Evolutionary conservation across 345 rosid genomes (phyloP).

Genomic region (Microthlaspi erraticum): DNA sequence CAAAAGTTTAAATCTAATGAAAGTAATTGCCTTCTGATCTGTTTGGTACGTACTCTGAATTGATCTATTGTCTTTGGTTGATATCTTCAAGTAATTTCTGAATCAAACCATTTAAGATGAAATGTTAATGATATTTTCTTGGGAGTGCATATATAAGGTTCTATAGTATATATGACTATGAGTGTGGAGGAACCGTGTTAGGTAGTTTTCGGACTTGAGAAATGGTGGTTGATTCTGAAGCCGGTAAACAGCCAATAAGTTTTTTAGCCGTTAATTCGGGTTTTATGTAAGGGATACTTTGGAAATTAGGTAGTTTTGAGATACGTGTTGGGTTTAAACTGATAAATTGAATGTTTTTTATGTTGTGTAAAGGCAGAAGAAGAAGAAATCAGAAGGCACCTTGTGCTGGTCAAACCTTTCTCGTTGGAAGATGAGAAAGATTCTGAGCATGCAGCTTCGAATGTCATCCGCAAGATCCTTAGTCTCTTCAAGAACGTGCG

Average conservation of each 20-base stretch:
- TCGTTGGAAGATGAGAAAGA: conserved; percentile 53
- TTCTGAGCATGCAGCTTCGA: conserved; percentile 51
- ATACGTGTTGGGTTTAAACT: neutral
- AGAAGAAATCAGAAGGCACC: conserved; percentile 26
- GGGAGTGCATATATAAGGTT: neutral
- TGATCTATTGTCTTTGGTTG: neutral
- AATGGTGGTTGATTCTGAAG: neutral
- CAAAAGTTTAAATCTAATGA: neutral
- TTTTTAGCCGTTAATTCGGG: neutral
- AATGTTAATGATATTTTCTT: neutral
- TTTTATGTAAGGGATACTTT: too few species aligned
- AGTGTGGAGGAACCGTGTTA: neutral
- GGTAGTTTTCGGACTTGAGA: neutral
- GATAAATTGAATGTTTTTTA: neutral
- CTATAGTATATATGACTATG: neutral
- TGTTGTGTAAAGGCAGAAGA: conserved; percentile 30
- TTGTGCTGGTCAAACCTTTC: conserved; percentile 55
- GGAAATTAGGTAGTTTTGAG: too few species aligned
- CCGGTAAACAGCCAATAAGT: neutral
- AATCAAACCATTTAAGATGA: neutral
- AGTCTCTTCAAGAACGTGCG: conserved; percentile 59
- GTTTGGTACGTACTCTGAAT: conserved; percentile 2
- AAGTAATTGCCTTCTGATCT: neutral
- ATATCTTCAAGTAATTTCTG: neutral
- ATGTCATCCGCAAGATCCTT: conserved; percentile 49